Evolutionary conservation across 2,329 filamentous ascomycete species (phyloP).

Genomic region (Iodosphaeria phyllophila): DNA sequence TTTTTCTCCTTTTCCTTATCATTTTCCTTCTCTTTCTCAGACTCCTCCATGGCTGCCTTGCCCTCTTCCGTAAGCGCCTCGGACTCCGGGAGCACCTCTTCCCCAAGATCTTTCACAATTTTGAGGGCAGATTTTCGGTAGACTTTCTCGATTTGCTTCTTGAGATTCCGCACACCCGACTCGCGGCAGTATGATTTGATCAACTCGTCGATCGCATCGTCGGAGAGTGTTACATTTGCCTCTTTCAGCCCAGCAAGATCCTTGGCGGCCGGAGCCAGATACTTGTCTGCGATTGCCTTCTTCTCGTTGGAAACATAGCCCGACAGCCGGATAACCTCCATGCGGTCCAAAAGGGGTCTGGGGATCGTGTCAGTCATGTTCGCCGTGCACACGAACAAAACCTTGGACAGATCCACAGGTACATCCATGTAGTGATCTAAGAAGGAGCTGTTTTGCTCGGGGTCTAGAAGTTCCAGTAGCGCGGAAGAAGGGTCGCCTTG

Average conservation of each 20-base stretch:
- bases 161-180: slow-evolving; percentile 89
- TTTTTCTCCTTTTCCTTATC: slow-evolving; percentile 46
- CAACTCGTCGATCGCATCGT: slow-evolving; percentile 81
- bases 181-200: slow-evolving; percentile 98
- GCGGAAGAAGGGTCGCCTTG: slow-evolving; percentile 94
- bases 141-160: slow-evolving; percentile 99
- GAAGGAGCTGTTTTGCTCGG: slow-evolving; percentile 95
- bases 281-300: slow-evolving; percentile 91
- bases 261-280: slow-evolving; percentile 85
- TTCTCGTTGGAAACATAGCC: slow-evolving; percentile 97
- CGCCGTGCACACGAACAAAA: slow-evolving; percentile 94
- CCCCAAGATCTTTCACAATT: slow-evolving; percentile 87
- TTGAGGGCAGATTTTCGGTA: slow-evolving; percentile 94
- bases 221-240: slow-evolving; percentile 71
- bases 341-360: slow-evolving; percentile 78
- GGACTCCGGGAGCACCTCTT: slow-evolving; percentile 63
- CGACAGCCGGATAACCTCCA: slow-evolving; percentile 93
- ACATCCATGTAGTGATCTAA: slow-evolving; percentile 98
- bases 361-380: slow-evolving; percentile 99
- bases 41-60: slow-evolving; percentile 56
- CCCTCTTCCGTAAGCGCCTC: slow-evolving; percentile 73
- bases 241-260: slow-evolving; percentile 80
- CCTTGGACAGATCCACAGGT: slow-evolving; percentile 90
- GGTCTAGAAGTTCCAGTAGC: slow-evolving; percentile 80
- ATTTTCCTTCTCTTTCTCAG: slow-evolving; percentile 52